Evolutionary conservation across 345 rosid genomes (phyloP), one percentile per base, ranked within the genome.

Genomic region (Streptanthus diversifolius): DNA sequence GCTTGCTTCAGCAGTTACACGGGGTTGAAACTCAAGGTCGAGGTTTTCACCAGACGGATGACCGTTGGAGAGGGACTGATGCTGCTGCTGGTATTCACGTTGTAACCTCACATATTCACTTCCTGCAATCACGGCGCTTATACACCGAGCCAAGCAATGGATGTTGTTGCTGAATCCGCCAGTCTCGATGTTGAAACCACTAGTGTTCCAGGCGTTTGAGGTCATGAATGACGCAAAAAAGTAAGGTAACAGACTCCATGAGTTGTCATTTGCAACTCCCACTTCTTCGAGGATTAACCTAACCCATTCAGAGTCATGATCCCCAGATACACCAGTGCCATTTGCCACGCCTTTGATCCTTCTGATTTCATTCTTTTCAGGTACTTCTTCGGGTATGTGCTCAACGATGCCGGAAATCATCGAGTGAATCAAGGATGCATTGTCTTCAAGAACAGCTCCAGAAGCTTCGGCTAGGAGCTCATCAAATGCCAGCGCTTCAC

Each of bases 281-380:
- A 86, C 93, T 78, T 88, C 98, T 77, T 95, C 97, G 63, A 95
- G 81, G 69, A 87, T 92, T 62, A 88, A 90, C 72, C 91, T 86
- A 39, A 92, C 88, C 98, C 96, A 89, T 77, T 90, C 97, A n/a
- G 97, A 90, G 80, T 95, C 98, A 76, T 95, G 99, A 85, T 90
- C 88, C 19, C 76, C 80, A 67, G 80, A 80, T 51, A 85, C 66
- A 49, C 84, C 84, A 71, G 81, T 71, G 71, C 82, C 78, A 61
- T 82, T 90, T 37, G 98, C 98, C 67, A 90, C 93, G 14, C 90
- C 83, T 66, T 84, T 84, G 71, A 95, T 77, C 83, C 93, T 88
- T 80, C 91, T 84, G 70, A 92, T 82, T 80, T 88, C 99, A 77
- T 80, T 88, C 84, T 82, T 90, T 78, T 87, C 96, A 30, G 97